A percentile compares a stretch with the other conserved stretches of the same genome.
Evolutionary conservation across 805 yeast genomes (phyloP).

Genomic region (Monosporozyma aerobia): DNA sequence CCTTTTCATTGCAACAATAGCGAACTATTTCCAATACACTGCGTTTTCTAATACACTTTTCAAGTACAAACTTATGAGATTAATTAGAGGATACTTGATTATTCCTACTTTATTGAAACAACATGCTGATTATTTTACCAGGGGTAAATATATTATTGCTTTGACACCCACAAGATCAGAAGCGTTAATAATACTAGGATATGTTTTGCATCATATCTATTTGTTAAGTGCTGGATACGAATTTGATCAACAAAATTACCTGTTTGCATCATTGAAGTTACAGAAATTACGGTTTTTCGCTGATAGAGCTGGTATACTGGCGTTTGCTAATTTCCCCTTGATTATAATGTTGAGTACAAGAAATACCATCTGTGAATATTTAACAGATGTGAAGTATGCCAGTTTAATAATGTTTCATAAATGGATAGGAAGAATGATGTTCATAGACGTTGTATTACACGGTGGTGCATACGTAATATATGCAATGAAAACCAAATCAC

Average conservation of each 20-base stretch:
- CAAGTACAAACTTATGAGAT: slow-evolving; percentile 6
- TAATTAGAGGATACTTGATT: slow-evolving; percentile 11
- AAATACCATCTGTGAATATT: slow-evolving; percentile 52
- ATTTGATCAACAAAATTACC: slow-evolving; percentile 11
- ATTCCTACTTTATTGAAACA: slow-evolving; percentile 11
- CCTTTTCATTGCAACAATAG: slow-evolving; percentile 3
- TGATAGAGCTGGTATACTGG: slow-evolving; percentile 41
- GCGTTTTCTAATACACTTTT: slow-evolving; percentile 8
- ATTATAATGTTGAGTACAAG: slow-evolving; percentile 60
- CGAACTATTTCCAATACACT: slow-evolving; percentile 9
- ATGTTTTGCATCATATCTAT: slow-evolving; percentile 11
- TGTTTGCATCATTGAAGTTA: slow-evolving; percentile 7
- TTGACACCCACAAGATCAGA: slow-evolving; percentile 20
- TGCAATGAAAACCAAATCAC: slow-evolving; percentile 20
- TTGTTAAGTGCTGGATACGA: slow-evolving; percentile 8
- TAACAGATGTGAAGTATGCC: slow-evolving; percentile 56
- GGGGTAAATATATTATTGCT: slow-evolving; percentile 7
- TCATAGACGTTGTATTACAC: slow-evolving; percentile 33
- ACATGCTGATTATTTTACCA: slow-evolving; percentile 15
- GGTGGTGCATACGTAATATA: slow-evolving; percentile 32
- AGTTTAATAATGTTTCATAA: slow-evolving; percentile 61
- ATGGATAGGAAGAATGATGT: slow-evolving; percentile 38
- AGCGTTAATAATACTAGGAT: slow-evolving; percentile 11
- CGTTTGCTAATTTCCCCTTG: slow-evolving; percentile 42
- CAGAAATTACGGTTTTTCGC: slow-evolving; percentile 29